phyloP scores from a whole-genome alignment of 2,329 filamentous ascomycete genomes.

The Paecilomyces formosus region DNA sequence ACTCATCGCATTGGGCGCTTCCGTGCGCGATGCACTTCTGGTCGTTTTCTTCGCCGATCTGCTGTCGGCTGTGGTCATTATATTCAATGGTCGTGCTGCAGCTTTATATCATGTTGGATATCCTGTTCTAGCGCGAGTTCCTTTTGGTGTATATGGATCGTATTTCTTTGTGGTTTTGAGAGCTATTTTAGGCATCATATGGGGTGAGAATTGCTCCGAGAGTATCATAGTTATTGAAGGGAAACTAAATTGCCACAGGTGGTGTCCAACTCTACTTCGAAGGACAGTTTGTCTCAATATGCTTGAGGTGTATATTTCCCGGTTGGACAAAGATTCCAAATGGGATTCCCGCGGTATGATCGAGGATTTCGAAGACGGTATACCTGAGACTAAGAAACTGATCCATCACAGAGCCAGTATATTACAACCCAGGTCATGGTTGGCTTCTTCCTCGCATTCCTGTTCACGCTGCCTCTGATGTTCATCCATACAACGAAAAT shows the following conservation, averaged over 20 bases:
- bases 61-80: slow-evolving; percentile 13
- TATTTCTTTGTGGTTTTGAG: slow-evolving; percentile 13
- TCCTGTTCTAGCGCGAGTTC: slow-evolving; percentile 10
- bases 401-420: slow-evolving; percentile 7
- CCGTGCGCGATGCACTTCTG: slow-evolving; percentile 12
- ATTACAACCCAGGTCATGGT: slow-evolving; percentile 18
- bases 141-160: slow-evolving; percentile 12
- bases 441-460: slow-evolving; percentile 16
- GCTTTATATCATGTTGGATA: slow-evolving; percentile 13
- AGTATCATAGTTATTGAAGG: no score
- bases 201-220: slow-evolving; percentile 6
- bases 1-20: slow-evolving; percentile 13
- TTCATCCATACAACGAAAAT: slow-evolving; percentile 30
- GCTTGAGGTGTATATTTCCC: slow-evolving; percentile 18
- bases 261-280: slow-evolving; percentile 14
- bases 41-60: slow-evolving; percentile 15
- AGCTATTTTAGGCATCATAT: slow-evolving; percentile 10
- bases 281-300: slow-evolving; percentile 18
- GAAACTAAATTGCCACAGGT: slow-evolving; percentile 4
- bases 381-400: neutral
- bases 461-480: slow-evolving; percentile 18
- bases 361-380: neutral
- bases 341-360: slow-evolving; percentile 12
- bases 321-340: slow-evolving; percentile 16
- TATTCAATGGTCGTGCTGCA: slow-evolving; percentile 11